A percentile compares a stretch with the other conserved stretches of the same genome.
Evolutionary conservation across 495 filamentous ascomycete genomes (phyloP).

Genomic region (Evernia prunastri): DNA sequence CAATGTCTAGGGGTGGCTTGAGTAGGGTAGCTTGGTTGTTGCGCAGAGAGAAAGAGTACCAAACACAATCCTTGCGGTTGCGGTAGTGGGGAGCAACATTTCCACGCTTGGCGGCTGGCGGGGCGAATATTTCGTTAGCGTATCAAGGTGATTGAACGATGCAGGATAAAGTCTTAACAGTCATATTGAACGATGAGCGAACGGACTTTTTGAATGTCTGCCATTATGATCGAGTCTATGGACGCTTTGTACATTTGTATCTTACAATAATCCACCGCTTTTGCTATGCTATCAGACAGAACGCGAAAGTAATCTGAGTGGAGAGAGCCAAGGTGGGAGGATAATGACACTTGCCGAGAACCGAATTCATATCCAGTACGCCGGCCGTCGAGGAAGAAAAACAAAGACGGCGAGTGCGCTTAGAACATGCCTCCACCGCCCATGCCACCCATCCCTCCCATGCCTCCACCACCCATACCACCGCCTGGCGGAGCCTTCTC

Average conservation of each 20-base stretch:
- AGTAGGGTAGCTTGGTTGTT: neutral
- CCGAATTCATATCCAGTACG: constrained; percentile 13
- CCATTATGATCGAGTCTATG: constrained; percentile 15
- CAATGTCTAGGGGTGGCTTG: neutral
- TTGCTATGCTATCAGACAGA: constrained; percentile 22
- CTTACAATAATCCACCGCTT: constrained; percentile 21
- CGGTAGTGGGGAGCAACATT: constrained; percentile 4
- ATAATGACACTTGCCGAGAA: constrained; percentile 11
- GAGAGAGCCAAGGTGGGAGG: constrained; percentile 19
- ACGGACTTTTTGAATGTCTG: neutral
- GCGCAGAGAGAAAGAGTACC: neutral
- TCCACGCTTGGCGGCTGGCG: constrained; percentile 6
- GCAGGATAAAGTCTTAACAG: neutral
- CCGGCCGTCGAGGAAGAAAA: constrained; percentile 21
- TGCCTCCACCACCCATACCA: constrained; percentile 58
- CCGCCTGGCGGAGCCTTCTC: constrained; percentile 71
- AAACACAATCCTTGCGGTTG: neutral
- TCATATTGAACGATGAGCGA: neutral
- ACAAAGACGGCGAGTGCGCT: constrained; percentile 4
- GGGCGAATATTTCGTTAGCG: constrained; percentile 5
- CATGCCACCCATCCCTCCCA: constrained; percentile 63
- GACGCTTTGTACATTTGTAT: constrained; percentile 24
- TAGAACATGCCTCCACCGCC: constrained; percentile 52
- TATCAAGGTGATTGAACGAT: neutral
- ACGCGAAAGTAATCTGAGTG: constrained; percentile 24